Evolutionary conservation across 305 asterid species (phyloP).

Genomic region (Solanum hybrid): DNA sequence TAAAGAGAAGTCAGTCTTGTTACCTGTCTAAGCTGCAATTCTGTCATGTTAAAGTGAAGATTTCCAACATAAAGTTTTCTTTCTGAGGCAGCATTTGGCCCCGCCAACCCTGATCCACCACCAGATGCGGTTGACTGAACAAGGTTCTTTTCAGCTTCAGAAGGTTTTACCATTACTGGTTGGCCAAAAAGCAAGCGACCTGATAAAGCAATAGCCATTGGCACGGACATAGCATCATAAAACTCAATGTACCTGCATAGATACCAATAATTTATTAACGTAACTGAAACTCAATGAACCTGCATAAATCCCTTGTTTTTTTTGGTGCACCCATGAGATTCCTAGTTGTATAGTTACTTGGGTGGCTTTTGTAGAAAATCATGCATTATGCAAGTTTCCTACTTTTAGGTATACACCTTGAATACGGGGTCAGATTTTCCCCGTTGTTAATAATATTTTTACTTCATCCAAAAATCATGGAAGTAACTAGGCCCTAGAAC

Average conservation of each 20-base stretch:
- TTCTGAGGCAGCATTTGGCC: conserved; percentile 87
- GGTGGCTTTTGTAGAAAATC: background rate
- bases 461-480: background rate
- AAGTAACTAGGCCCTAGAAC: background rate
- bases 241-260: conserved; percentile 83
- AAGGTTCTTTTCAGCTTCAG: conserved; percentile 98
- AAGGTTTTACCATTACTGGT: conserved; percentile 97
- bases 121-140: conserved; percentile 74
- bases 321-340: background rate
- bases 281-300: background rate
- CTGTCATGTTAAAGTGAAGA: conserved; percentile 92
- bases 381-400: background rate
- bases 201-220: conserved; percentile 91
- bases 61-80: conserved; percentile 90
- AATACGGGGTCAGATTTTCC: background rate
- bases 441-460: background rate
- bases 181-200: conserved; percentile 92
- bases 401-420: background rate
- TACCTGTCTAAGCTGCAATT: conserved; percentile 89
- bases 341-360: background rate
- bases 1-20: background rate
- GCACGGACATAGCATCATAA: conserved; percentile 92
- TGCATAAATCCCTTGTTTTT: background rate
- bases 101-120: conserved; percentile 63
- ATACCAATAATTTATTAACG: background rate